Evolutionary conservation across 2,329 filamentous ascomycete genomes (phyloP).

Genomic region (Fusarium foetens): DNA sequence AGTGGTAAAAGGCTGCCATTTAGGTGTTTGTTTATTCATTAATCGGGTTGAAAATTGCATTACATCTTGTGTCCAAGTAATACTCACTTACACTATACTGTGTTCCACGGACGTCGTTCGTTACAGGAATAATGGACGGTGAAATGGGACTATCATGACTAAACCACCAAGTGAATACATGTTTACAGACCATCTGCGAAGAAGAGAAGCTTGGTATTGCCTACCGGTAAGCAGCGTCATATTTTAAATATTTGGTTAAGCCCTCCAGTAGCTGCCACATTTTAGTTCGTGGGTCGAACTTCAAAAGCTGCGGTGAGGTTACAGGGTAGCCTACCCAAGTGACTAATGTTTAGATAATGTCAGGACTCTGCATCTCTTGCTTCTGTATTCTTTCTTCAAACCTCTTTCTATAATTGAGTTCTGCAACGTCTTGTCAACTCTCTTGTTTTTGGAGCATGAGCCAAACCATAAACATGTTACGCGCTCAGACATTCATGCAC

Average conservation of each 20-base stretch:
- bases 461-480: not conserved
- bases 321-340: not conserved
- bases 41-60: not conserved
- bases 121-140: rapidly evolving
- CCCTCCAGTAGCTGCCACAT: not conserved
- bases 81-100: not conserved
- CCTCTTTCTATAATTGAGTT: too few species aligned
- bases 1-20: conserved; percentile 13
- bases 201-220: not conserved
- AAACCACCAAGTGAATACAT: not conserved
- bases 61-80: not conserved
- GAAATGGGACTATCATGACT: not conserved
- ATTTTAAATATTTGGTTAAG: not conserved
- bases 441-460: not conserved
- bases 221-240: not conserved
- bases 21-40: conserved; percentile 25
- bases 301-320: not conserved
- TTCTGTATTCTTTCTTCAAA: too few species aligned
- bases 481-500: conserved; percentile 9
- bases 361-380: too few species aligned
- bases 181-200: not conserved
- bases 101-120: not conserved
- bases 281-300: not conserved
- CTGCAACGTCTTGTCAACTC: not conserved
- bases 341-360: not conserved